These are phyloP conservation scores for Sclerotinia subarctica DNA, from an alignment of 2,329 filamentous ascomycete species.

Conservation along the genomic window DNA sequence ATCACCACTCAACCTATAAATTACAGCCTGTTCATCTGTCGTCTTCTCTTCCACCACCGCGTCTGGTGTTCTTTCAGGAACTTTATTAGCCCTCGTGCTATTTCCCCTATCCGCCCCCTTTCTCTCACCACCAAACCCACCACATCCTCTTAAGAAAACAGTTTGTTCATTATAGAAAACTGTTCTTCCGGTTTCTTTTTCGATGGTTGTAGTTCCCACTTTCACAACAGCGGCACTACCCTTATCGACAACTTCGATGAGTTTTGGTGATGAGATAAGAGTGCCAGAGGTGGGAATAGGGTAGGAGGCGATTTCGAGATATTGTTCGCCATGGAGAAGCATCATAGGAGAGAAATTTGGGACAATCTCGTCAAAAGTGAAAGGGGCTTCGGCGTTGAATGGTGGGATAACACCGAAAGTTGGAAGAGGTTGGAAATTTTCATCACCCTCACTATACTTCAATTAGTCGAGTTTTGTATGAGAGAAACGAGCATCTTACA, in stretches of 20 bases:
- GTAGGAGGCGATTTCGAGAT: slow-evolving; percentile 88
- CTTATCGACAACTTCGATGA: slow-evolving; percentile 96
- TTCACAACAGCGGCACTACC: slow-evolving; percentile 83
- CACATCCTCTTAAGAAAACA: slow-evolving; percentile 87
- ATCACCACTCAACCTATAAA: slow-evolving; percentile 92
- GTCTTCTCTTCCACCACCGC: slow-evolving; percentile 82
- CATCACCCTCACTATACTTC: slow-evolving; percentile 64
- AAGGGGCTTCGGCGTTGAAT: slow-evolving; percentile 80
- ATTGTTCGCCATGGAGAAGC: slow-evolving; percentile 98
- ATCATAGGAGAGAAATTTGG: slow-evolving; percentile 98
- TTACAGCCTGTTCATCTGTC: slow-evolving; percentile 82
- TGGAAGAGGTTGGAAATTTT: slow-evolving; percentile 89
- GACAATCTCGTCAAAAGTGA: slow-evolving; percentile 75
- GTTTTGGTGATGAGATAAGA: slow-evolving; percentile 70
- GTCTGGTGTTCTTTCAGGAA: slow-evolving; percentile 75
- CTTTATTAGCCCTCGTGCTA: slow-evolving; percentile 73
- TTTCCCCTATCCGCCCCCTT: slow-evolving; percentile 76
- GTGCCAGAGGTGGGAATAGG: slow-evolving; percentile 83
- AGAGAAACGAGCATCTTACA: slow-evolving; percentile 44
- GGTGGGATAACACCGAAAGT: slow-evolving; percentile 97
- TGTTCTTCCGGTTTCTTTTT: slow-evolving; percentile 81
- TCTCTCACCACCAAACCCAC: slow-evolving; percentile 81
- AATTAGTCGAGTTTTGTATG: background rate
- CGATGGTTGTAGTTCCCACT: slow-evolving; percentile 74
- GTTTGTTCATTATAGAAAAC: slow-evolving; percentile 96